Evolutionary conservation across 75 land plant genomes (phyloP), one percentile per base, ranked within the genome.

Genomic region (Pinus albicaulis): DNA sequence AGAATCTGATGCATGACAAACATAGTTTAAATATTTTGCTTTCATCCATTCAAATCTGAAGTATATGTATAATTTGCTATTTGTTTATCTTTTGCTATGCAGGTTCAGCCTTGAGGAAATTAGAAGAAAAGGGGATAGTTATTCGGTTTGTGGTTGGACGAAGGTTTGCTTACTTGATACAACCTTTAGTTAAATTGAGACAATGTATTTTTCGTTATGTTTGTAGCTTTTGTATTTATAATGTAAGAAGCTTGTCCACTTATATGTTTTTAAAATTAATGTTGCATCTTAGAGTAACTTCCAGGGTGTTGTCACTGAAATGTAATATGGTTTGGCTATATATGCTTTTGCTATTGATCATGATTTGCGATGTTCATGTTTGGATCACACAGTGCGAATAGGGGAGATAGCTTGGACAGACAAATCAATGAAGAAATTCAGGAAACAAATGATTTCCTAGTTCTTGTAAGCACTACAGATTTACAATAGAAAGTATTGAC

Each of bases 61-160:
- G 25, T 6, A 6, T 23, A 57, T 7, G 17, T 14, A 55, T 16
- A 15, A 72, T 44, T 72, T 15, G 17, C 23, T 56, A 23, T 74
- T 28, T 23, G 6, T 25, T 62, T 48, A 20, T 74, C 19, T 56
- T 56, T 8, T 56, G 14, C 19, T 12, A 76, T 81, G 78, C 68
- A 93, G 96, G 90, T 87, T 87, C 85, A 77, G 88, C 94, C 17
- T 76, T 91, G 55, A 83, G 38, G 73, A 89, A 86, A 69, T 90
- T 93, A 38, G 94, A 91, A 82, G 92, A 87, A 57, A 89, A 80
- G 66, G 96, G 96, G 61, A 83, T 93, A 19, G 72, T 92, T 70
- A 80, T 93, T 31, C 96, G 94, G 2, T 93, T 93, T 86, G 92
- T 93, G 62, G 86, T 93, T 78, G 96, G 96, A 78, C 86, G 96